phyloP scores from a whole-genome alignment of 1,284 basidiomycete genomes.

The Cutaneotrichosporon spelunceum region DNA sequence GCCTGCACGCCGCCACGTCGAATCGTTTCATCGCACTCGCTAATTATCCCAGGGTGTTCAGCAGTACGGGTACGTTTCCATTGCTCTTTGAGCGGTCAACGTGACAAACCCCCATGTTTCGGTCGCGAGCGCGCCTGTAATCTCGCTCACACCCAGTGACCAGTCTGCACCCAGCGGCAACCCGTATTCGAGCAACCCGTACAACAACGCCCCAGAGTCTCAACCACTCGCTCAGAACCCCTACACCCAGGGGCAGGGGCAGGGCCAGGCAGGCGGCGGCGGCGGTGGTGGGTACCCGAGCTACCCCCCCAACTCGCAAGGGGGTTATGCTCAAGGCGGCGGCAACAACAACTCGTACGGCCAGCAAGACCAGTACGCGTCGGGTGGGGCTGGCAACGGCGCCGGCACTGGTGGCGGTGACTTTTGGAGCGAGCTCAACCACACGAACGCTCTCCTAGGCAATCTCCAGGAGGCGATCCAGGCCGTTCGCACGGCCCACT shows the following conservation, averaged over 20 bases:
- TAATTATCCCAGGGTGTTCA: slow-evolving; percentile 3
- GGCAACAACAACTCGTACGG: slow-evolving; percentile 38
- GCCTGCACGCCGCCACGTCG: neutral
- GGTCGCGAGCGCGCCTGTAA: neutral
- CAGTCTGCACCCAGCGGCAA: slow-evolving; percentile 12
- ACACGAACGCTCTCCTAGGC: slow-evolving; percentile 36
- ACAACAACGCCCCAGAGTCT: slow-evolving; percentile 20
- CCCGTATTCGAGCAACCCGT: slow-evolving; percentile 11
- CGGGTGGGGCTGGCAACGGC: slow-evolving; percentile 25
- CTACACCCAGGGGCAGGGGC: too few relatives aligned
- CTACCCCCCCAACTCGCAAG: slow-evolving; percentile 3
- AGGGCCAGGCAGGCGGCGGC: slow-evolving; percentile 28
- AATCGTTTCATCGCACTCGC: neutral
- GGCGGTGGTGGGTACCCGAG: slow-evolving; percentile 17
- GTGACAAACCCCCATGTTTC: neutral
- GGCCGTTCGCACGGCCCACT: slow-evolving; percentile 45
- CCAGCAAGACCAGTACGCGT: slow-evolving; percentile 45
- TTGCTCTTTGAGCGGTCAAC: neutral
- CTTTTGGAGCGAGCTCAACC: slow-evolving; percentile 47
- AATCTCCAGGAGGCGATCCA: slow-evolving; percentile 48
- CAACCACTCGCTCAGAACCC: slow-evolving; percentile 28
- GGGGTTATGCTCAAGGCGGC: slow-evolving; percentile 14
- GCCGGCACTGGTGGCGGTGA: slow-evolving; percentile 27
- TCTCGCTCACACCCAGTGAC: slow-evolving; percentile 10
- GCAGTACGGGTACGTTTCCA: slow-evolving; percentile 17